phyloP scores from a whole-genome alignment of 108 stramenopile genomes.

The Craspedostauros australis region DNA sequence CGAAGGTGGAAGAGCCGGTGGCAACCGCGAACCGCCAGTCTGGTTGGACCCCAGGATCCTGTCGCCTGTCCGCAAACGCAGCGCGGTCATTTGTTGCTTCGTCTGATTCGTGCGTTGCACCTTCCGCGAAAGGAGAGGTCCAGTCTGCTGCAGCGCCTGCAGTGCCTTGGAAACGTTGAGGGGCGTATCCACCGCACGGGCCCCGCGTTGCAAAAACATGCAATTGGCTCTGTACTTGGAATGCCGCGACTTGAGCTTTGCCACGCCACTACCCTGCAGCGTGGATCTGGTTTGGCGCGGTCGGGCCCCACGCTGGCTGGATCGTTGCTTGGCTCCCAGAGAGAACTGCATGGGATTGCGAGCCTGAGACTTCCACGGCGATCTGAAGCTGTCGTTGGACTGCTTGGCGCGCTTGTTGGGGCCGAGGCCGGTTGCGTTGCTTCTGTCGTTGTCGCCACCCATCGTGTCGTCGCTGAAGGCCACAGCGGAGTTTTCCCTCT shows the following conservation, averaged over 20 bases:
- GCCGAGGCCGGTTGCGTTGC: background rate
- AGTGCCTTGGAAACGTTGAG: too few species aligned
- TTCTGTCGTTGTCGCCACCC: background rate
- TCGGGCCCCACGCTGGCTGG: background rate
- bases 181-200: too few species aligned
- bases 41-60: too few species aligned
- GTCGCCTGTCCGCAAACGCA: too few species aligned
- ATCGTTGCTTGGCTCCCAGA: background rate
- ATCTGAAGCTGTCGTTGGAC: background rate
- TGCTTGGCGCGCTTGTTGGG: background rate
- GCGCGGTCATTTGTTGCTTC: too few species aligned
- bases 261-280: background rate
- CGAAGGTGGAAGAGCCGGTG: too few species aligned
- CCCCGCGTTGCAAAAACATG: background rate
- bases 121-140: too few species aligned
- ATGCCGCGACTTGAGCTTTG: background rate
- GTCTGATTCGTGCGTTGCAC: too few species aligned
- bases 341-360: background rate
- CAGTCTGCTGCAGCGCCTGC: too few species aligned
- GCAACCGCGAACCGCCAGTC: too few species aligned
- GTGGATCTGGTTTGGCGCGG: background rate
- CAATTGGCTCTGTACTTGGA: background rate
- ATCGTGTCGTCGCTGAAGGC: slow-evolving; percentile 3
- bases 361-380: too few species aligned
- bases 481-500: background rate